Evolutionary conservation across 129 eudicot species (phyloP).

Genomic region (Arctium minus): DNA sequence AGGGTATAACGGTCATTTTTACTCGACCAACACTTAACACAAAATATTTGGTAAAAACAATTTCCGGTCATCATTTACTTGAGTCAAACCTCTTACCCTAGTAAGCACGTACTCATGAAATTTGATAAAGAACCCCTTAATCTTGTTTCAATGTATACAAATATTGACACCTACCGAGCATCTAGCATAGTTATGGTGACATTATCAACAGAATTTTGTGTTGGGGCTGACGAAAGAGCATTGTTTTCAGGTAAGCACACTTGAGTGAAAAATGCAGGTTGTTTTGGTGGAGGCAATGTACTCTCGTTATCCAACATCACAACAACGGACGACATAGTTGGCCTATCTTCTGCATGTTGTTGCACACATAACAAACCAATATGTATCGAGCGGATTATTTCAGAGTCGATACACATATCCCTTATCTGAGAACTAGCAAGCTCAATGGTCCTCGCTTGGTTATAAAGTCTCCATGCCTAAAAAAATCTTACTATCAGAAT

Average conservation of each 20-base stretch:
- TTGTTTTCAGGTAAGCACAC: background rate
- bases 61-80: too few species aligned
- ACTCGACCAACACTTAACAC: too few species aligned
- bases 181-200: background rate
- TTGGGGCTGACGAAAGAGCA: background rate
- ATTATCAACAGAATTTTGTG: background rate
- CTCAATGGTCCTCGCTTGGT: conserved; percentile 9
- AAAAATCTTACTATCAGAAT: background rate
- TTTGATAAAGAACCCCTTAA: too few species aligned
- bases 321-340: conserved; percentile 28
- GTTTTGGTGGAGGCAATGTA: conserved; percentile 18
- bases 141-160: too few species aligned
- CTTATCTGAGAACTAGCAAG: background rate
- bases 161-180: background rate
- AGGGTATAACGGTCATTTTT: too few species aligned
- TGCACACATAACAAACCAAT: conserved; percentile 12
- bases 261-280: conserved; percentile 23
- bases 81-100: too few species aligned
- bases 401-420: background rate
- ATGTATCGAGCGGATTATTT: background rate
- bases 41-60: too few species aligned
- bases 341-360: conserved; percentile 15
- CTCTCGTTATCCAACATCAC: conserved; percentile 18
- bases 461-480: conserved; percentile 22
- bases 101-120: too few species aligned